phyloP scores from a whole-genome alignment of 805 yeast species.

The Sungouiozyma intestinalis region DNA sequence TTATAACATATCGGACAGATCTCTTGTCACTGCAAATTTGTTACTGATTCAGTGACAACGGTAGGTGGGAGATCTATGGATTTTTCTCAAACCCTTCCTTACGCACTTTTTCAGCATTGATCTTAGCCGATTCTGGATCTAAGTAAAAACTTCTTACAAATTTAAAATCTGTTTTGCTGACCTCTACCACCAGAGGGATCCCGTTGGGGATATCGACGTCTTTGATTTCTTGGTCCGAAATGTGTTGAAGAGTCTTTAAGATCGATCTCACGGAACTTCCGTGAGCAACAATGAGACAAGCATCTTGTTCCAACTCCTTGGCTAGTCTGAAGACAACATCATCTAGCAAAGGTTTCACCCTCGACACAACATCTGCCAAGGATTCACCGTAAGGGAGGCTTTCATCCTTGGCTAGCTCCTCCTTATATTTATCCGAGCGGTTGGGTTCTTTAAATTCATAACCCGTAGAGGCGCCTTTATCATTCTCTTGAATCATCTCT shows the following conservation, averaged over 20 bases:
- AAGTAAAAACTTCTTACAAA: constrained; percentile 50
- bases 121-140: constrained; percentile 71
- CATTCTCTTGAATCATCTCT: constrained; percentile 33
- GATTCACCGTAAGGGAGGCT: constrained; percentile 63
- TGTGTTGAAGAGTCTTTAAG: constrained; percentile 53
- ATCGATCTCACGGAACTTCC: constrained; percentile 75
- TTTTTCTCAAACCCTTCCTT: constrained; percentile 50
- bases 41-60: too few species aligned
- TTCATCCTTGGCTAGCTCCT: constrained; percentile 31
- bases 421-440: constrained; percentile 23
- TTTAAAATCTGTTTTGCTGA: constrained; percentile 38
- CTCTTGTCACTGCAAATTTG: too few species aligned
- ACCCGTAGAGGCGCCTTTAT: constrained; percentile 23
- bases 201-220: constrained; percentile 76
- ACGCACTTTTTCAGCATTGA: constrained; percentile 71
- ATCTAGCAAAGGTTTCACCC: constrained; percentile 52
- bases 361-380: constrained; percentile 54
- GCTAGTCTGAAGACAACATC: constrained; percentile 37
- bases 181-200: constrained; percentile 61
- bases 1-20: too few species aligned
- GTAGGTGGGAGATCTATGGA: constrained; percentile 9
- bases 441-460: constrained; percentile 31
- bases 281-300: constrained; percentile 65
- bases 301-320: constrained; percentile 39
- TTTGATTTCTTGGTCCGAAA: constrained; percentile 60